Conservation (phyloP, 2,329 filamentous ascomycete species). For the Pseudocercospora ulei region DNA sequence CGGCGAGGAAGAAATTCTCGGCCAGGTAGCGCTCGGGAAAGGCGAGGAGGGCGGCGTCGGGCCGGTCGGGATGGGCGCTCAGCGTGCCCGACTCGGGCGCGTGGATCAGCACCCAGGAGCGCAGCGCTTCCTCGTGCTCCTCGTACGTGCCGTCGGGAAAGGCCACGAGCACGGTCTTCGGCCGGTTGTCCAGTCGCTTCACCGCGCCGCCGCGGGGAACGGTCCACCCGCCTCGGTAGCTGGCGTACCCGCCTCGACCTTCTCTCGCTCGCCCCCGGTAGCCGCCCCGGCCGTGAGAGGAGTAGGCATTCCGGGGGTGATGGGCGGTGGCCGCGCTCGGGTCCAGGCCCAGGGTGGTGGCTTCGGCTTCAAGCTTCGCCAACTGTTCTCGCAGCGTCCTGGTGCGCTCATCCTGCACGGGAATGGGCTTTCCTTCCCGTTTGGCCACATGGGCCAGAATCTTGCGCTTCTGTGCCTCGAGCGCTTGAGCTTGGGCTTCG, state of each 20-base stretch:
- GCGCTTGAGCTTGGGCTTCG: conserved; percentile 53
- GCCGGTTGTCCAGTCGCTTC: conserved; percentile 63
- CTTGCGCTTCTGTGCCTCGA: conserved; percentile 55
- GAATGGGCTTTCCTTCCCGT: conserved; percentile 37
- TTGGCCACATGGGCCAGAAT: conserved; percentile 54
- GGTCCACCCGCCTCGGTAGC: conserved; percentile 42
- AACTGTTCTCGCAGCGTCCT: conserved; percentile 61
- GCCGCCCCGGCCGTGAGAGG: conserved; percentile 22
- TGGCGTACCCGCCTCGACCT: conserved; percentile 37
- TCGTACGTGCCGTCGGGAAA: conserved; percentile 49
- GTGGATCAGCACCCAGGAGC: conserved; percentile 52
- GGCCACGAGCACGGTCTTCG: conserved; percentile 56
- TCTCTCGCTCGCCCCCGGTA: conserved; percentile 33
- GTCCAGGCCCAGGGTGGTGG: conserved; percentile 58
- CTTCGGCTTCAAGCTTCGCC: conserved; percentile 63
- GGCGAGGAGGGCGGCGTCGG: conserved; percentile 36
- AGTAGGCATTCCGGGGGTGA: conserved; percentile 4
- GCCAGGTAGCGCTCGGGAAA: conserved; percentile 50
- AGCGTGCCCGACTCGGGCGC: conserved; percentile 35
- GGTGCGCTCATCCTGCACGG: conserved; percentile 43
- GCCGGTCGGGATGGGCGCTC: conserved; percentile 34
- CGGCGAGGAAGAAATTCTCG: conserved; percentile 44
- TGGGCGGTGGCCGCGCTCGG: conserved; percentile 39
- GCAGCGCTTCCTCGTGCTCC: conserved; percentile 57
- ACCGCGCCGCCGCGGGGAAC: conserved; percentile 43